phyloP scores from a whole-genome alignment of 2,329 filamentous ascomycete species.

The Aspergillus sclerotialis region DNA sequence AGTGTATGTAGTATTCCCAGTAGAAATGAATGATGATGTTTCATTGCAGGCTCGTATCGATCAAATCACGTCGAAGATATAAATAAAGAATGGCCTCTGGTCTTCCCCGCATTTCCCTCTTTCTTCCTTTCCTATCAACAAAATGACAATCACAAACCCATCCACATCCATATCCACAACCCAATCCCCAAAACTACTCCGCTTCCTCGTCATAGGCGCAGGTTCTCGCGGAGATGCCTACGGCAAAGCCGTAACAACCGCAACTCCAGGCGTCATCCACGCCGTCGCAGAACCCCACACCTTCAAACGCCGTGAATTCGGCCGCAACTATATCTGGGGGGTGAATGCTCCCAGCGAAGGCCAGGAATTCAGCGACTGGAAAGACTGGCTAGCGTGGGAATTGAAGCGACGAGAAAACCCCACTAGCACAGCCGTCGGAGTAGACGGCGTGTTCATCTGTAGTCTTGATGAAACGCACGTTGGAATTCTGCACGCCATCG shows the following conservation, averaged over 20 bases:
- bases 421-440: slow-evolving; percentile 32
- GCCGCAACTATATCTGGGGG: slow-evolving; percentile 67
- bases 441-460: slow-evolving; percentile 63
- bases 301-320: slow-evolving; percentile 69
- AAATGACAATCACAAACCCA: too few species aligned
- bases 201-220: slow-evolving; percentile 74
- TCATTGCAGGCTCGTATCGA: not conserved
- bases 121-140: not conserved
- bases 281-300: slow-evolving; percentile 75
- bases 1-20: too few species aligned
- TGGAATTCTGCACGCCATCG: slow-evolving; percentile 68
- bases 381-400: slow-evolving; percentile 70
- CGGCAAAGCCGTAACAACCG: slow-evolving; percentile 58
- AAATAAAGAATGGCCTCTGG: too few species aligned
- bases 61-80: not conserved
- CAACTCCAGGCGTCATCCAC: slow-evolving; percentile 61
- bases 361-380: slow-evolving; percentile 68
- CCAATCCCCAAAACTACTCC: slow-evolving; percentile 32
- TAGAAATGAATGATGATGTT: not conserved
- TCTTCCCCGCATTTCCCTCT: not conserved
- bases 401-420: slow-evolving; percentile 49
- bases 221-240: slow-evolving; percentile 73
- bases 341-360: slow-evolving; percentile 45
- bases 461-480: slow-evolving; percentile 85
- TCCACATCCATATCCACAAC: slow-evolving; percentile 1